Evolutionary conservation across 2,329 filamentous ascomycete species (phyloP), one percentile per base, ranked within the genome.

Genomic region (Pseudonectria buxi): DNA sequence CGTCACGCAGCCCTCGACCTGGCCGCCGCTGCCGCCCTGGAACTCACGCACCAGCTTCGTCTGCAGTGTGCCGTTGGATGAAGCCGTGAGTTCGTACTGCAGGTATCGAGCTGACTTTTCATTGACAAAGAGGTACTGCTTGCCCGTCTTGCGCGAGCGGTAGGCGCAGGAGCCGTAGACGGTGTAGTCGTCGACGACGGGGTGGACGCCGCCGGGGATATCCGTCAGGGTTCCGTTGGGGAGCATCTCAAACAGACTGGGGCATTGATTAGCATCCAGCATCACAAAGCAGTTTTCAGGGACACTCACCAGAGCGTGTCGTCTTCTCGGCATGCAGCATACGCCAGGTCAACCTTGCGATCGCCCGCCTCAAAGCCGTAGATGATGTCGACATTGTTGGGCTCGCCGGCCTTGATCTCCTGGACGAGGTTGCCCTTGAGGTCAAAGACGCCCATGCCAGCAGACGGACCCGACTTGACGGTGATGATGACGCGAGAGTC

Each of bases 351-450:
- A 2, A 69, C 54, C 2, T 49, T 65, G 3, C 64, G 58, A 12
- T 62, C 51, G 1, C 68, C 69, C 0, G 62, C 56, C 4, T 59
- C 46, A 30, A 75, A 68, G 9, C 59, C 60, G 35, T 72, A 74
- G 28, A 75, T 71, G 16, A 74, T 59, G 33, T 75, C 71, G 1
- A 74, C 69, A 26, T 75, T 74, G 40, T 74, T 72, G 0, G 72
- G 72, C 35, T 74, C 58, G 2, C 58, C 61, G 1, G 69, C 69
- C 0, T 50, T 38, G 6, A 71, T 54, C 4, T 60, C 58, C 45
- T 73, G 69, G 1, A 74, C 38, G 3, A 68, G 51, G 16, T 67
- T 70, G 0, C 72, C 71, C 7, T 56, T 52, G 2, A 74, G 49
- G 35, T 74, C 65, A 24, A 70, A 74, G 0, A 74, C 66, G 0